phyloP scores from a whole-genome alignment of 768 basidiomycete genomes.

The Lyophyllum semitale region DNA sequence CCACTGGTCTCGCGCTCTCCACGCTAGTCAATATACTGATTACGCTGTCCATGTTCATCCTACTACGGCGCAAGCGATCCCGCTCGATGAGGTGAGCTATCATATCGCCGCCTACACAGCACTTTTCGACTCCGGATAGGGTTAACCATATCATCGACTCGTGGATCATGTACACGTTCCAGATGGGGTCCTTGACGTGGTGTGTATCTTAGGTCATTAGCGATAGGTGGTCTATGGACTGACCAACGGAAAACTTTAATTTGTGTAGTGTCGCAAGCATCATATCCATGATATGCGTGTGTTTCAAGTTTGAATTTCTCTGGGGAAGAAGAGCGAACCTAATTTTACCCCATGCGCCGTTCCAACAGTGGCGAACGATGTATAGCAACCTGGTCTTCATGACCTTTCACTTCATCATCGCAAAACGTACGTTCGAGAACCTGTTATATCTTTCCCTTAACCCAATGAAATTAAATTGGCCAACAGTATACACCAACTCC shows the following conservation, averaged over 20 bases:
- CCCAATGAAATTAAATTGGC: too few species aligned
- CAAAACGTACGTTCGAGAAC: not conserved
- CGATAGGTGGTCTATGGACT: not conserved
- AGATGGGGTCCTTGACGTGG: conserved; percentile 44
- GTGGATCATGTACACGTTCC: conserved; percentile 33
- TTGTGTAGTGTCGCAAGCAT: conserved; percentile 11
- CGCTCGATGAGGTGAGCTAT: conserved; percentile 29
- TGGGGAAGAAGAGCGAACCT: too few species aligned
- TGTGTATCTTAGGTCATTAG: conserved; percentile 11
- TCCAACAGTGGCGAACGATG: conserved; percentile 3
- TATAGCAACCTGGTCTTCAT: too few species aligned
- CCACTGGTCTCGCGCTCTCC: conserved; percentile 42
- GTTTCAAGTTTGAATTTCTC: not conserved
- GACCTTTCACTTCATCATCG: not conserved
- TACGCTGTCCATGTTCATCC: conserved; percentile 33
- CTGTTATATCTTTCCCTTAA: too few species aligned
- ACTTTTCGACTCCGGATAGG: not conserved
- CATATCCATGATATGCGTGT: conserved; percentile 12
- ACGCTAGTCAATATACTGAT: conserved; percentile 41
- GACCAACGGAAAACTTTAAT: too few species aligned
- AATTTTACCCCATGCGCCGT: not conserved
- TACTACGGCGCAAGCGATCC: conserved; percentile 32
- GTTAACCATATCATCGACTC: conserved; percentile 11
- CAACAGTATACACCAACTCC: not conserved
- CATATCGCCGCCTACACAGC: too few species aligned